Evolutionary conservation across 352 stramenopile species (phyloP).

Genomic region (Globisporangium polare): DNA sequence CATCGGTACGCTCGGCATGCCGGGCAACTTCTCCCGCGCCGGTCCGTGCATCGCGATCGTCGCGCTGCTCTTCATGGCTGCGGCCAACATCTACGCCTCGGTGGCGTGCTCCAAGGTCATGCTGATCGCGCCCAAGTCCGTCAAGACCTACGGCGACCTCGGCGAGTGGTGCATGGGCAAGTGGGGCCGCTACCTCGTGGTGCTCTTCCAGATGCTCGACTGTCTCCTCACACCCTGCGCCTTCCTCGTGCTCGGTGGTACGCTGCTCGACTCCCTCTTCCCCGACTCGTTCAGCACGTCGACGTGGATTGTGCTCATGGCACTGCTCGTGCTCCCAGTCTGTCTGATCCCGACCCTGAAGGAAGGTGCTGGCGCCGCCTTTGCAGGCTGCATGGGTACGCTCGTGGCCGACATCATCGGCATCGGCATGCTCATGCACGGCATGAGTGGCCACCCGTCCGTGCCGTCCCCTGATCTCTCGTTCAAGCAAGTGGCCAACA

Average conservation of each 20-base stretch:
- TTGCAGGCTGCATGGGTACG: constrained; percentile 23
- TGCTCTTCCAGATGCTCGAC: constrained; percentile 16
- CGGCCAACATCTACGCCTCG: constrained; percentile 26
- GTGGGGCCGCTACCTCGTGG: constrained; percentile 21
- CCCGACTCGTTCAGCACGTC: constrained; percentile 14
- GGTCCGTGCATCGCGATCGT: constrained; percentile 18
- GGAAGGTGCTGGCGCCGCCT: constrained; percentile 22
- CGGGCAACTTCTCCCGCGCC: constrained; percentile 24
- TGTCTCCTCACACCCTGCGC: constrained; percentile 17
- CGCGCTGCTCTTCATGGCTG: constrained; percentile 27
- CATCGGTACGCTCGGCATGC: constrained; percentile 31
- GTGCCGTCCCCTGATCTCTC: constrained; percentile 17
- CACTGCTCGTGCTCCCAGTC: constrained; percentile 17
- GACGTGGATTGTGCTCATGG: constrained; percentile 30
- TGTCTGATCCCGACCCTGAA: constrained; percentile 27
- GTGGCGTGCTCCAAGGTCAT: constrained; percentile 23
- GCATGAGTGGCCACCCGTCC: constrained; percentile 19
- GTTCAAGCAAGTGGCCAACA: constrained; percentile 20
- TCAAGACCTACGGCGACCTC: constrained; percentile 28
- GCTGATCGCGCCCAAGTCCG: constrained; percentile 17
- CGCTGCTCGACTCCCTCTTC: constrained; percentile 18
- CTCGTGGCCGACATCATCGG: constrained; percentile 26
- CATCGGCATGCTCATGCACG: constrained; percentile 17
- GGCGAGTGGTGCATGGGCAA: constrained; percentile 28
- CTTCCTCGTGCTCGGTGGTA: constrained; percentile 24